A percentile compares a stretch with the other conserved stretches of the same genome.
Conservation (phyloP, 495 filamentous ascomycete species). For the Bathelium albidoporum region DNA sequence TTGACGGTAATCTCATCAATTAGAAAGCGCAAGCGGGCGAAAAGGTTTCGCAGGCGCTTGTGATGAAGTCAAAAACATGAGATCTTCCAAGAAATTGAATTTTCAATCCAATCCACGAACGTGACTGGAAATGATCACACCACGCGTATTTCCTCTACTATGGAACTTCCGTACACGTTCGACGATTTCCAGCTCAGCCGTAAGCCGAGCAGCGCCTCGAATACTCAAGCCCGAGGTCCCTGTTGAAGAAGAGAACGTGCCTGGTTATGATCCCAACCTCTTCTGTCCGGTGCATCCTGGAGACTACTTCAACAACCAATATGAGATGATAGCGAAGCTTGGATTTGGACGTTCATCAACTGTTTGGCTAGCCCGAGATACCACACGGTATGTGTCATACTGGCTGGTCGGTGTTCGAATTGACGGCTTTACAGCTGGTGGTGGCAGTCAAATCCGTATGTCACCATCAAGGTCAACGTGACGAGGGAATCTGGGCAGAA, state of each 20-base stretch:
- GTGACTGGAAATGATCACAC: too few species aligned
- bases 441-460: conserved; percentile 30
- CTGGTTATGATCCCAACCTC: conserved; percentile 27
- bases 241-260: conserved; percentile 32
- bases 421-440: conserved; percentile 11
- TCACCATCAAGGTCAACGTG: conserved; percentile 36
- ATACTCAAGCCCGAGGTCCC: neutral
- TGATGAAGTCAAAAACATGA: too few species aligned
- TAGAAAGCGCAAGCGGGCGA: too few species aligned
- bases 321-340: conserved; percentile 36
- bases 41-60: too few species aligned
- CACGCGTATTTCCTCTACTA: too few species aligned
- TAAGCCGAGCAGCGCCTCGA: neutral
- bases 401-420: neutral
- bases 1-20: too few species aligned
- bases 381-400: conserved; percentile 9
- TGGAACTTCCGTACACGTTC: too few species aligned
- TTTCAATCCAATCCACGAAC: too few species aligned
- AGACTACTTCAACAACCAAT: conserved; percentile 30
- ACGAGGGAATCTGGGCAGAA: conserved; percentile 17
- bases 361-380: conserved; percentile 42
- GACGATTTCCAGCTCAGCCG: neutral
- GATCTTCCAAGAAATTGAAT: too few species aligned
- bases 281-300: conserved; percentile 36
- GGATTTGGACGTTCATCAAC: conserved; percentile 37